Base-by-base conservation (phyloP, 129 eudicot genomes). In the Cynara cardunculus region DNA sequence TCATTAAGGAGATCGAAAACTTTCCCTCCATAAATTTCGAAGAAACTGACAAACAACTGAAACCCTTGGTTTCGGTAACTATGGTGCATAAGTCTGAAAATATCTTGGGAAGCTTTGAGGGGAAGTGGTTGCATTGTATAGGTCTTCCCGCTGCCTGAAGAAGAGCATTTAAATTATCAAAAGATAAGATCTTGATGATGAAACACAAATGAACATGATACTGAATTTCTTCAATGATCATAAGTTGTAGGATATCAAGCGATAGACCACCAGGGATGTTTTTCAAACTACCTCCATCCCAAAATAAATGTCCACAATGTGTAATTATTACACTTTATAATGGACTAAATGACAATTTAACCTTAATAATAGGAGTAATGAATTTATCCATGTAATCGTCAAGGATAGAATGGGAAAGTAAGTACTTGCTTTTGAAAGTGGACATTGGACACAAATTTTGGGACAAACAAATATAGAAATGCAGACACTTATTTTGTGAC, bases 91-190 rank as follows among this genome's bases (percentile, higher is more conserved):
- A 91, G 34, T 76, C 85, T 78, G 73, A 91, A 82, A 35, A 91
- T 86, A 78, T 89, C 93, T 71, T 78, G 80, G 10, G 97, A 86
- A 30, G 97, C 97, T 80, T 82, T 91, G 61, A 91, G 89, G 77
- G 97, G 97, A 66, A 91, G 76, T 26, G 97, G 97, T 84, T 91
- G 91, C 97, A 91, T 91, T 6, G 97, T 91, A 34, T 89, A 87
- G 10, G 97, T 91, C 89, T 91, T 91, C 44, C 97, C 97, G 32
- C 97, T 91, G 6, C 97, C 97, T 91, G 75, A 65, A 79, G 21
- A 69, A 37, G 61, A 46, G 53, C n/a, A 39, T 6, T 32, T 27
- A 37, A 73, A 12, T 18, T 21, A 68, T 22, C 21, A 2, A 9
- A 37, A 37, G 46, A 28, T 28, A 28, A 28, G 31, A 28, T 28